These are phyloP conservation scores for Huntiella savannae DNA, from an alignment of 2,329 filamentous ascomycete genomes.

Conservation along the genomic window DNA sequence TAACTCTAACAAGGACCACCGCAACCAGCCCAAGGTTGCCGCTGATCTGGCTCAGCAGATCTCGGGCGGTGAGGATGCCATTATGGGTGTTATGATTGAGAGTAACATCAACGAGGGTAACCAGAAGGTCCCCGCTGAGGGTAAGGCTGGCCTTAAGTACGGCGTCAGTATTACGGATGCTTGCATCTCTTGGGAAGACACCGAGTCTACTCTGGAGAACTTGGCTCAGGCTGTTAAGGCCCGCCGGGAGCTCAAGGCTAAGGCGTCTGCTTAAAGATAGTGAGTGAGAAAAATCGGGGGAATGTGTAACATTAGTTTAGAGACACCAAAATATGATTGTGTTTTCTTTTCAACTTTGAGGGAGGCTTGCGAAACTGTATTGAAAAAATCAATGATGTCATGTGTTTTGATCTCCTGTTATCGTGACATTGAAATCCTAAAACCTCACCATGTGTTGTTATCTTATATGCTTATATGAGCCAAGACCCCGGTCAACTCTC, in stretches of 20 bases:
- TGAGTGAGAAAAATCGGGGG: neutral
- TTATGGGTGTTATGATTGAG: constrained; percentile 99
- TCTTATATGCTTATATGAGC: too few relatives aligned
- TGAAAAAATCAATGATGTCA: neutral
- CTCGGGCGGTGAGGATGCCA: constrained; percentile 58
- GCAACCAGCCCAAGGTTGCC: constrained; percentile 90
- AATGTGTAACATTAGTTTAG: constrained; percentile 2
- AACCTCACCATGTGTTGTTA: neutral
- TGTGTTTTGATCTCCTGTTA: neutral
- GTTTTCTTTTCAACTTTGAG: neutral
- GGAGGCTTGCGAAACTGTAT: neutral
- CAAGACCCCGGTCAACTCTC: too few relatives aligned
- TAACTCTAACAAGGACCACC: constrained; percentile 90
- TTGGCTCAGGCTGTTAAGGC: constrained; percentile 66
- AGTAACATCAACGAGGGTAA: constrained; percentile 87
- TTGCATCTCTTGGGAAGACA: constrained; percentile 89
- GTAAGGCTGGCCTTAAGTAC: constrained; percentile 69
- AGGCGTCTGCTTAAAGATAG: constrained; percentile 3
- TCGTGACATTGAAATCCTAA: neutral
- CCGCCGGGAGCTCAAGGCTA: constrained; percentile 32
- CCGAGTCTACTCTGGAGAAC: constrained; percentile 54
- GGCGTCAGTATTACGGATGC: constrained; percentile 95
- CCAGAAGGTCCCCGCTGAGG: constrained; percentile 82
- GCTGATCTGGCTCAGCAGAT: constrained; percentile 69
- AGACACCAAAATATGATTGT: constrained; percentile 10